These are phyloP conservation scores for Pseudocercospora ulei DNA, from an alignment of 2,329 filamentous ascomycete genomes.

Conservation along the genomic window DNA sequence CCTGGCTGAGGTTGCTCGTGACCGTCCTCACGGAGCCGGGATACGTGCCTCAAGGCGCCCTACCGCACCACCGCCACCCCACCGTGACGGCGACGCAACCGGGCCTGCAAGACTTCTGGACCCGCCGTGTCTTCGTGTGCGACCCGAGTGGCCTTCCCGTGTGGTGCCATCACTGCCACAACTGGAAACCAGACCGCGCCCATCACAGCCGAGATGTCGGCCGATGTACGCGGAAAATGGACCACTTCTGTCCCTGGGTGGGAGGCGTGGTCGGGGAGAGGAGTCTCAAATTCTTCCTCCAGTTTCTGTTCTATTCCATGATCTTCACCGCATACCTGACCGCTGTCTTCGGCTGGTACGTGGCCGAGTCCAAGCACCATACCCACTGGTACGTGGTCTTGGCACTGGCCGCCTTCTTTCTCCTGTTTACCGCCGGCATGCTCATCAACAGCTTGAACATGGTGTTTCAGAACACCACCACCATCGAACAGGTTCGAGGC, in stretches of 20 bases:
- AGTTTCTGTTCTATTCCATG: conserved; percentile 67
- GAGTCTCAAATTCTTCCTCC: conserved; percentile 82
- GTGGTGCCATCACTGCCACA: conserved; percentile 75
- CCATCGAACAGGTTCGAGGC: conserved; percentile 62
- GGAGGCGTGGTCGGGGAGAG: conserved; percentile 76
- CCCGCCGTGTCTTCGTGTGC: conserved; percentile 73
- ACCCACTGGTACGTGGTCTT: conserved; percentile 57
- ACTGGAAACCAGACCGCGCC: conserved; percentile 78
- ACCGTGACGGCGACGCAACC: conserved; percentile 44
- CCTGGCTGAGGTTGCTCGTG: conserved; percentile 63
- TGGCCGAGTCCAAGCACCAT: conserved; percentile 45
- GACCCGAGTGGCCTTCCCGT: conserved; percentile 71
- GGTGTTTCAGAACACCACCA: conserved; percentile 65
- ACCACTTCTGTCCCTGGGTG: conserved; percentile 95
- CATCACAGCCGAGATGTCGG: conserved; percentile 78
- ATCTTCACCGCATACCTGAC: conserved; percentile 58
- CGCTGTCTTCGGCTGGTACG: conserved; percentile 54
- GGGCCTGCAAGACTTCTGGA: conserved; percentile 67
- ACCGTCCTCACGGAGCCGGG: conserved; percentile 63
- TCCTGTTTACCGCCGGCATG: conserved; percentile 74
- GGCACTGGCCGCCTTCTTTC: conserved; percentile 60
- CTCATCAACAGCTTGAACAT: conserved; percentile 60
- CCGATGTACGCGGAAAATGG: conserved; percentile 79
- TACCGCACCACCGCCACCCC: conserved; percentile 15
- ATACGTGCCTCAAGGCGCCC: conserved; percentile 55